A percentile compares a stretch with the other conserved stretches of the same genome.
phyloP scores from a whole-genome alignment of 768 basidiomycete species.

The Brasilioporus rufonigricans region DNA sequence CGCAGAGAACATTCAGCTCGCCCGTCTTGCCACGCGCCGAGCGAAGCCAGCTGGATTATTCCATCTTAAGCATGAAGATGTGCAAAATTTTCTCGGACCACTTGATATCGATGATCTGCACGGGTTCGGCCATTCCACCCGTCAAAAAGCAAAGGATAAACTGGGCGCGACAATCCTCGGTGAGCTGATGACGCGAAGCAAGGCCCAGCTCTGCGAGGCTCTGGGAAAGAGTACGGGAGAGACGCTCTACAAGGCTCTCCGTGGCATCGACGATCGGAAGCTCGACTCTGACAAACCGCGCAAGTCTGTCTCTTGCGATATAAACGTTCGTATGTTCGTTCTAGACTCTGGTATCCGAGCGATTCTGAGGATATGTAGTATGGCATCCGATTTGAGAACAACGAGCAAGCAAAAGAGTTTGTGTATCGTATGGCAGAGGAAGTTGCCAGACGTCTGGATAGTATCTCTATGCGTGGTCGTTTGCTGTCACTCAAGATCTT shows the following conservation, averaged over 20 bases:
- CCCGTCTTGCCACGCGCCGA: slow-evolving; percentile 83
- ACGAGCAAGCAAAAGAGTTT: slow-evolving; percentile 79
- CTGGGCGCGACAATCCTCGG: slow-evolving; percentile 70
- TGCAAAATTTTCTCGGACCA: slow-evolving; percentile 55
- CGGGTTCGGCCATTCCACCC: slow-evolving; percentile 78
- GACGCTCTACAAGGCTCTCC: slow-evolving; percentile 77
- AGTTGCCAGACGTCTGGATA: slow-evolving; percentile 68
- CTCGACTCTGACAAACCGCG: slow-evolving; percentile 83
- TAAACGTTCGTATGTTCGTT: slow-evolving; percentile 67
- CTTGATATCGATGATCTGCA: slow-evolving; percentile 80
- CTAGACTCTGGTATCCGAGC: neutral
- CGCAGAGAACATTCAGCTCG: slow-evolving; percentile 87
- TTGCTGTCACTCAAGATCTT: slow-evolving; percentile 85
- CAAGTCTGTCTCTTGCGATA: slow-evolving; percentile 91
- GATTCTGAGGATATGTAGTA: slow-evolving; percentile 52
- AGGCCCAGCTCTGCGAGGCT: slow-evolving; percentile 60
- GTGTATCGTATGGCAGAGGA: slow-evolving; percentile 75
- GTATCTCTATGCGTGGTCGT: slow-evolving; percentile 65
- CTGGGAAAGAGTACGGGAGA: slow-evolving; percentile 83
- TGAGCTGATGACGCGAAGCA: slow-evolving; percentile 63
- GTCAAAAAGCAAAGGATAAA: slow-evolving; percentile 78
- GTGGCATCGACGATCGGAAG: slow-evolving; percentile 79
- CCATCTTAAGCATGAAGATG: slow-evolving; percentile 60
- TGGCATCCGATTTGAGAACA: slow-evolving; percentile 87
- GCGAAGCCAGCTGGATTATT: slow-evolving; percentile 91